Base-by-base conservation (phyloP, 345 rosid species). In the Theobroma cacao region DNA sequence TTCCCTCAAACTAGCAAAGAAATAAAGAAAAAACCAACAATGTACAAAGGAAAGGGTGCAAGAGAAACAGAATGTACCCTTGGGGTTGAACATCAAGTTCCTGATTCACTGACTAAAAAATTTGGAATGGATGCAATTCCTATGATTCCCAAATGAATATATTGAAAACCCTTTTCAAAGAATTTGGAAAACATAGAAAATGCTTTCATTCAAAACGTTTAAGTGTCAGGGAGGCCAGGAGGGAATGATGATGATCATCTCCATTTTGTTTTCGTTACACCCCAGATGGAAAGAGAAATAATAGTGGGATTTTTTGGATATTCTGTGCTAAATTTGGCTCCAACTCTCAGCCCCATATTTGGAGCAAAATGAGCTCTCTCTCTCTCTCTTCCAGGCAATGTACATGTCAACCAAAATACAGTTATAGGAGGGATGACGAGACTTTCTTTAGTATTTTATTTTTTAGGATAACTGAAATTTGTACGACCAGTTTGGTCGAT, bases 261-360 rank as follows among this genome's bases (percentile, higher is more conserved):
- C 82, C 85, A 82, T 81, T 26, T 65, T 36, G 58, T 66, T 79
- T 67, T 45, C 40, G 73, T 24, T 62, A 34, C 68, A 28, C 0
- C 53, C 63, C 63, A 41, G 38, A 36, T 41, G 64, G 74, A 78
- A 58, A 28, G 64, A 52, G 41, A 78, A 60, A 38, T n/a, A 69
- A 55, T 26, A 38, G 22, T 56, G 11, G 72, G 68, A 55, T 13
- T 52, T 69, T 64, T 76, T 76, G 84, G 83, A 52, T 36, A 11
- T 61, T 53, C 30, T 76, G 28, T 74, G 73, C 90, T 88, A 88
- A 81, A 82, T 83, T 78, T 88, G 79, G 92, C 69, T 34, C 20
- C 43, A 34, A n/a, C 77, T 71, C 72, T 64, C 76, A 76, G 61
- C 89, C 89, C 81, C 75, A 69, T 55, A 65, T 77, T 81, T 70